Evolutionary conservation across 768 basidiomycete species (phyloP), one percentile per base, ranked within the genome.

Genomic region (Hebeloma cylindrosporum): DNA sequence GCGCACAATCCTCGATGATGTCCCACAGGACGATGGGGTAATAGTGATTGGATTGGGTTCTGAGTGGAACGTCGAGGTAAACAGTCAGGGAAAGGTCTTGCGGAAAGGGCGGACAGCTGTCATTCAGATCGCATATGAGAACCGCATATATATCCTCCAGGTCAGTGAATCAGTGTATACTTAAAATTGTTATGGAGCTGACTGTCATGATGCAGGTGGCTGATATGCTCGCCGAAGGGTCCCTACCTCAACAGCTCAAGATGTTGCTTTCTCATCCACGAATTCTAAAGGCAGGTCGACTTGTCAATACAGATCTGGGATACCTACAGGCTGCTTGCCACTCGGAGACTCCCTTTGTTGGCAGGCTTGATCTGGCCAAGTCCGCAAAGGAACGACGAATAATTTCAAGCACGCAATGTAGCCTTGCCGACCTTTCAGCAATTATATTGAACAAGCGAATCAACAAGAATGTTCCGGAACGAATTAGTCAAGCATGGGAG

Each of bases 341-440:
- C 2, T 49, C 55, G 23, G 16, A 17, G 7, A 53, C 52, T 9
- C 58, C 56, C 0, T 1, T 23, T 10, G 39, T 49, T 21, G 43
- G 53, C 13, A n/a, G 30, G 5, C 41, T 59, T 9, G 7, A 20
- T 20, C 26, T 57, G 16, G 40, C 45, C 13, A 41, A 52, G 7
- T 18, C 16, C 16, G 30, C 43, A 17, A 44, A 44, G 17, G 43
- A 44, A 2, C 7, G 43, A 9, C 25, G 21, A 3, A 3, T 35
- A 0, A 44, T 35, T 8, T 28, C 43, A 22, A 31, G 44, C 46
- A 27, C 51, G 0, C 42, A 23, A 16, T 43, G 50, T 21, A 49
- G 66, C 11, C 60, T 70, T 10, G 45, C 58, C 4, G 63, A 70
- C 40, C 50, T 70, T 0, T 54, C 50, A 30, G 65, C 60, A 18